Evolutionary conservation across 208 protist genomes (phyloP), one percentile per base, ranked within the genome.

Genomic region (Sergeia podlipaevii): DNA sequence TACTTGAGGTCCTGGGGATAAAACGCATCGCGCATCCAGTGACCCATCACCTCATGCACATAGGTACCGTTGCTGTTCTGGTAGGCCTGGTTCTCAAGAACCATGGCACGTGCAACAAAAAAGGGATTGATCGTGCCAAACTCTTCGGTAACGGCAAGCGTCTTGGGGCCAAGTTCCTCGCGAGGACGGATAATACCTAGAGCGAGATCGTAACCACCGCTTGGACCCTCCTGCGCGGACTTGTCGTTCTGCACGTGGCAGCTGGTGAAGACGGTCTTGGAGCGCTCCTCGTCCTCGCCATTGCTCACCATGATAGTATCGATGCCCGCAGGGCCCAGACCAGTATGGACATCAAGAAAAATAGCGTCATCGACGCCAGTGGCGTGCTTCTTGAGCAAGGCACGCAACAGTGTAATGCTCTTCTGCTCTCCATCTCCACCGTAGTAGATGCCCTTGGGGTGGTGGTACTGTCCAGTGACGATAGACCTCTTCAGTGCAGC

Each of bases 1-100:
- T 80, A 93, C 8, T 43, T 39, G 10, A 85, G 65, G 21, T 65
- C 67, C 55, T 93, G 85, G 13, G 85, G 85, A 58, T 88, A 88
- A 57, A 90, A 90, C 27, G 65, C 80, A 46, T 94, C 87, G n/a
- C 78, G 66, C 49, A 93, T 20, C 85, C 85, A 93, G 17, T 62
- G 56, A 15, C 70, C 51, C 78, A 81, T 88, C 30, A 85, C 76
- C n/a, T 59, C 43, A 51, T 92, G 84, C 18, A 82, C 76, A 54
- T 89, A 87, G 41, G 55, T 81, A 30, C 74, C 81, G 6, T 36
- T 62, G 28, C 70, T 74, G 48, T 75, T 34, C 5, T 64, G 63
- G 61, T 82, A 83, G 4, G 88, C 88, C 20, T 74, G 74, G 64
- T 86, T 89, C 60, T 89, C 81, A 24, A 92, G 61, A 29, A 90